A percentile compares a stretch with the other conserved stretches of the same genome.
Evolutionary conservation across 352 stramenopile species (phyloP).

Genomic region (Saprolegnia diclina): DNA sequence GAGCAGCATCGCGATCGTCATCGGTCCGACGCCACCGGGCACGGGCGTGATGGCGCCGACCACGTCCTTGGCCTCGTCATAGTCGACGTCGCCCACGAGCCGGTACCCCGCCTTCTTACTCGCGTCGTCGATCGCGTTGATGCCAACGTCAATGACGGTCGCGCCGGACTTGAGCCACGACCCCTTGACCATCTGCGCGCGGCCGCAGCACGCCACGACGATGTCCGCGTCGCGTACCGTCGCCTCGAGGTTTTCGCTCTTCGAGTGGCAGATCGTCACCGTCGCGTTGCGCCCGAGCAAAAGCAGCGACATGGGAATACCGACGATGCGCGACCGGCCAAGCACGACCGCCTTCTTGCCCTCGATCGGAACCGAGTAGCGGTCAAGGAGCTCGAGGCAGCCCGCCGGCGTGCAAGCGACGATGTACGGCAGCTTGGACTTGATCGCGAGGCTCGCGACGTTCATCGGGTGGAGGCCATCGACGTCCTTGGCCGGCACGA

Average conservation of each 20-base stretch:
- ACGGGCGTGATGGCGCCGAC: slow-evolving; percentile 95
- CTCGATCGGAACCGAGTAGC: slow-evolving; percentile 67
- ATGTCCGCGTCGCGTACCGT: slow-evolving; percentile 94
- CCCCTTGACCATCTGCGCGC: slow-evolving; percentile 91
- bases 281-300: slow-evolving; percentile 95
- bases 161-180: slow-evolving; percentile 96
- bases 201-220: slow-evolving; percentile 94
- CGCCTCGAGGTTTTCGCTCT: slow-evolving; percentile 82
- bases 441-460: slow-evolving; percentile 88
- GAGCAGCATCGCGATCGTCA: slow-evolving; percentile 96
- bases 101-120: slow-evolving; percentile 52
- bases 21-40: slow-evolving; percentile 96
- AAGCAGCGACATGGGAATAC: slow-evolving; percentile 93
- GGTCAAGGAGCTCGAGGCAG: slow-evolving; percentile 94
- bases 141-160: slow-evolving; percentile 98
- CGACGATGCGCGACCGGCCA: slow-evolving; percentile 96
- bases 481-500: slow-evolving; percentile 96
- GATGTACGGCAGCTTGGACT: slow-evolving; percentile 77
- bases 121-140: slow-evolving; percentile 93
- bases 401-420: slow-evolving; percentile 97
- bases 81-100: slow-evolving; percentile 97
- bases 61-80: slow-evolving; percentile 68
- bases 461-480: slow-evolving; percentile 98
- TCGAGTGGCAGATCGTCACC: slow-evolving; percentile 97
- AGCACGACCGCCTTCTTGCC: slow-evolving; percentile 96